A percentile compares a stretch with the other conserved stretches of the same genome.
These are phyloP conservation scores for Nakazawaea pomicola DNA, from an alignment of 805 yeast species.

Conservation along the genomic window DNA sequence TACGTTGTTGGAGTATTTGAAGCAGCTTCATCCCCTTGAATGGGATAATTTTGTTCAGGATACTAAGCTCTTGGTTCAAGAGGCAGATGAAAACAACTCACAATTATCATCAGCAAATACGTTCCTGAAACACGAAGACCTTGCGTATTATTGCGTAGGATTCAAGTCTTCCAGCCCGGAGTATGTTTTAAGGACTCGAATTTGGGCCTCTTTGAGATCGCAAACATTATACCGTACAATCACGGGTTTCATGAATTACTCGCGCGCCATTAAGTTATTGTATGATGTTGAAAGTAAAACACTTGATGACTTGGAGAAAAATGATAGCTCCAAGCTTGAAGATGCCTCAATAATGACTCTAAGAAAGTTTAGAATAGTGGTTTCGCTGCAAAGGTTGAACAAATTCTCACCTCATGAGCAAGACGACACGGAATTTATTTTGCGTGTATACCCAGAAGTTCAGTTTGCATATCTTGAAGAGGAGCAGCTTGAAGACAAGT, in stretches of 20 bases:
- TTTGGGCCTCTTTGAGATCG: slow-evolving; percentile 82
- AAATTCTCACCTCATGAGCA: slow-evolving; percentile 51
- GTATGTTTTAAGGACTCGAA: slow-evolving; percentile 62
- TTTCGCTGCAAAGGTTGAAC: slow-evolving; percentile 58
- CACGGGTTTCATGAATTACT: slow-evolving; percentile 78
- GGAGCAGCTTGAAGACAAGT: slow-evolving; percentile 37
- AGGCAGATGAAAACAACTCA: slow-evolving; percentile 18
- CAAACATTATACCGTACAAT: slow-evolving; percentile 81
- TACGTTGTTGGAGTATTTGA: slow-evolving; percentile 50
- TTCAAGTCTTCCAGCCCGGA: slow-evolving; percentile 63
- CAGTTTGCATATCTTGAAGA: slow-evolving; percentile 60
- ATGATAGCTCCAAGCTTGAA: slow-evolving; percentile 34
- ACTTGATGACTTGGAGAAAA: slow-evolving; percentile 22
- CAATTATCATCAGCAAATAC: slow-evolving; percentile 2
- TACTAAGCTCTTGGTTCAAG: slow-evolving; percentile 50
- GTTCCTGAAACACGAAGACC: slow-evolving; percentile 33
- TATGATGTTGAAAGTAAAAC: slow-evolving; percentile 48
- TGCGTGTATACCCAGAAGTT: slow-evolving; percentile 63
- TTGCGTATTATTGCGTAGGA: slow-evolving; percentile 68
- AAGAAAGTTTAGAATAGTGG: slow-evolving; percentile 59
- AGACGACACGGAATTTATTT: slow-evolving; percentile 52
- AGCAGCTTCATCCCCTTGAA: slow-evolving; percentile 50
- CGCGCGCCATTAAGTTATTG: slow-evolving; percentile 63
- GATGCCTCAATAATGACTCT: slow-evolving; percentile 50
- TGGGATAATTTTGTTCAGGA: slow-evolving; percentile 56